Conservation (phyloP, 2,329 filamentous ascomycete species). For the Cryphonectria carpinicola region DNA sequence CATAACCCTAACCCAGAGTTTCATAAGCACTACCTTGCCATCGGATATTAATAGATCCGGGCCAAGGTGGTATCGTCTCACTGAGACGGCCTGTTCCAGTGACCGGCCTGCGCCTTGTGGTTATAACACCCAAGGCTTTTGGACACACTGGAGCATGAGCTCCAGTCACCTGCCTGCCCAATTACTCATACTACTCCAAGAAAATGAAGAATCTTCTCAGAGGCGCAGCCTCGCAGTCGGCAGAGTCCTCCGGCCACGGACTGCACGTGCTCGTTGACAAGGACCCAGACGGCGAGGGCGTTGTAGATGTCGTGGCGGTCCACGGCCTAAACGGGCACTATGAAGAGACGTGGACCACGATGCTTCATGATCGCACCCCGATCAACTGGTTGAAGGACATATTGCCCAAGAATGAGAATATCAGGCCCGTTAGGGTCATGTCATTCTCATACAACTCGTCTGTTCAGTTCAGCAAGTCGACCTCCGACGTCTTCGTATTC, state of each 20-base stretch:
- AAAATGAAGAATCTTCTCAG: slow-evolving; percentile 1
- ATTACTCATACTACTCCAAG: not conserved
- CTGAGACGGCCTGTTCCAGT: no score
- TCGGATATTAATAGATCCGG: no score
- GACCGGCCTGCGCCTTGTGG: not conserved
- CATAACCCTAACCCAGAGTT: no score
- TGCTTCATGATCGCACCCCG: not conserved
- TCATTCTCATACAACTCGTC: not conserved
- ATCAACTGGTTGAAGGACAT: slow-evolving; percentile 13
- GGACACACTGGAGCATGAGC: not conserved
- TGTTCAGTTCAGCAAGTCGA: slow-evolving; percentile 10
- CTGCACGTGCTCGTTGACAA: slow-evolving; percentile 15
- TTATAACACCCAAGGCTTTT: not conserved
- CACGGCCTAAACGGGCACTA: slow-evolving; percentile 6
- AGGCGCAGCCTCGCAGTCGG: not conserved
- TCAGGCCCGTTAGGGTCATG: not conserved
- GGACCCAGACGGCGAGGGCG: slow-evolving; percentile 5
- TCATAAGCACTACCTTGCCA: no score
- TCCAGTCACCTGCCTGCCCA: not conserved
- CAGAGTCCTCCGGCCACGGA: slow-evolving; percentile 3
- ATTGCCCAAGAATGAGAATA: not conserved
- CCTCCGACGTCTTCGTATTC: slow-evolving; percentile 1
- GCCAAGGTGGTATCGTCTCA: no score
- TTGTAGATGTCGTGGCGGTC: slow-evolving; percentile 17
- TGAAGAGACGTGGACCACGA: slow-evolving; percentile 9